Evolutionary conservation across 192 early-diverging fungal species (phyloP).

Genomic region (Umbelopsis ramanniana): DNA sequence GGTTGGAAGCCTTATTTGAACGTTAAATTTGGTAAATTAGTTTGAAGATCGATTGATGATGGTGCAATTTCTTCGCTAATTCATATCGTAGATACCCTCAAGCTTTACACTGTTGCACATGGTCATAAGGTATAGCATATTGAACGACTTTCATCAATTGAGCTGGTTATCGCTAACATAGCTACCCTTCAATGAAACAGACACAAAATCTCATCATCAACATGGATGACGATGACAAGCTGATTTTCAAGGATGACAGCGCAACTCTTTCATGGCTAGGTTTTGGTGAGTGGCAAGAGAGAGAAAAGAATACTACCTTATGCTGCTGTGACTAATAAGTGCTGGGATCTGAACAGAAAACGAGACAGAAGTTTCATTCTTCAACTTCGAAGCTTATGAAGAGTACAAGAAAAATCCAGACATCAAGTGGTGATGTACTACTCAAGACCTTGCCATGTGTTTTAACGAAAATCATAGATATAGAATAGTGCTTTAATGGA

Average conservation of each 20-base stretch:
- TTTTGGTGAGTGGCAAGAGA: slow-evolving; percentile 53
- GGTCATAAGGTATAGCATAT: slow-evolving; percentile 63
- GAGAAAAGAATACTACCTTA: background rate
- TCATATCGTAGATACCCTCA: slow-evolving; percentile 65
- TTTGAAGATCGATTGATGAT: background rate
- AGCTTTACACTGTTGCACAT: slow-evolving; percentile 75
- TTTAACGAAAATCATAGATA: background rate
- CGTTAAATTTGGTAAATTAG: slow-evolving; percentile 63
- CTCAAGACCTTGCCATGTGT: background rate
- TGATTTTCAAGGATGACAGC: slow-evolving; percentile 62
- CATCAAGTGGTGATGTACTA: slow-evolving; percentile 72
- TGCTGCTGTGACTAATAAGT: background rate
- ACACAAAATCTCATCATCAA: slow-evolving; percentile 89
- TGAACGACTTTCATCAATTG: background rate
- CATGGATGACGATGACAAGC: slow-evolving; percentile 70
- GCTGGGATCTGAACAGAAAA: slow-evolving; percentile 51
- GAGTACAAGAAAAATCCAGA: slow-evolving; percentile 76
- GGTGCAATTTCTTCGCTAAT: background rate
- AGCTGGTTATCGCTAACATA: no score
- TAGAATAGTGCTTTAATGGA: background rate
- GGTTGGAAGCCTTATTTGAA: slow-evolving; percentile 72
- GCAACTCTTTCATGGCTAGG: slow-evolving; percentile 57
- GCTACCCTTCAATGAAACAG: slow-evolving; percentile 32
- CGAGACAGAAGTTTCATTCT: slow-evolving; percentile 87
- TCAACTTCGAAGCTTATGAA: slow-evolving; percentile 73